phyloP scores from a whole-genome alignment of 2,329 filamentous ascomycete genomes.

The Nannizziopsis arthrosporioides region DNA sequence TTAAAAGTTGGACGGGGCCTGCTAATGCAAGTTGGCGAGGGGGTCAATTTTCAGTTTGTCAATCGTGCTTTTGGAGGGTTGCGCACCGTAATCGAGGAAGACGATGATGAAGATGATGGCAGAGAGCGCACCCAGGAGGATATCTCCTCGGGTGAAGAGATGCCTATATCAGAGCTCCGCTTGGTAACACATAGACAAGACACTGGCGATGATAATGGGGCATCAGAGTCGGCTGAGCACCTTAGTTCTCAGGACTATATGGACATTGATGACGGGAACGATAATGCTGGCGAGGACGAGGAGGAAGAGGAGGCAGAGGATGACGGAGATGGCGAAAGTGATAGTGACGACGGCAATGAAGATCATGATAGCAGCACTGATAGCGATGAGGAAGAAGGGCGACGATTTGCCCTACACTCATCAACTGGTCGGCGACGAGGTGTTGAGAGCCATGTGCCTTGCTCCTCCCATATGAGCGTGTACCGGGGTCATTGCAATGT shows the following conservation, averaged over 20 bases:
- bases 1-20: conserved; percentile 48
- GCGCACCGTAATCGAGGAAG: conserved; percentile 34
- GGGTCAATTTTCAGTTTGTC: conserved; percentile 46
- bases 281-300: conserved; percentile 12
- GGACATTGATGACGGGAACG: conserved; percentile 14
- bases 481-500: conserved; percentile 57
- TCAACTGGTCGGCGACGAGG: conserved; percentile 34
- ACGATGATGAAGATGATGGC: conserved; percentile 27
- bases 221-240: neutral
- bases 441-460: conserved; percentile 46
- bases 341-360: conserved; percentile 24
- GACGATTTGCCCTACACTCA: conserved; percentile 37
- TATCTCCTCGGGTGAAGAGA: conserved; percentile 35
- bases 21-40: conserved; percentile 45
- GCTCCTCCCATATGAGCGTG: conserved; percentile 44
- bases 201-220: neutral
- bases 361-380: conserved; percentile 25
- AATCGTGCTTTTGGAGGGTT: conserved; percentile 52
- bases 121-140: conserved; percentile 40
- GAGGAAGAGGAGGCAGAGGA: conserved; percentile 23
- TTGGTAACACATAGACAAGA: conserved; percentile 15
- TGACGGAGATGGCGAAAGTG: conserved; percentile 16
- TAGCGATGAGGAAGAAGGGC: conserved; percentile 21
- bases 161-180: conserved; percentile 29
- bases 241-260: neutral